phyloP scores from a whole-genome alignment of 495 filamentous ascomycete species.

The Penicillium pulvis region DNA sequence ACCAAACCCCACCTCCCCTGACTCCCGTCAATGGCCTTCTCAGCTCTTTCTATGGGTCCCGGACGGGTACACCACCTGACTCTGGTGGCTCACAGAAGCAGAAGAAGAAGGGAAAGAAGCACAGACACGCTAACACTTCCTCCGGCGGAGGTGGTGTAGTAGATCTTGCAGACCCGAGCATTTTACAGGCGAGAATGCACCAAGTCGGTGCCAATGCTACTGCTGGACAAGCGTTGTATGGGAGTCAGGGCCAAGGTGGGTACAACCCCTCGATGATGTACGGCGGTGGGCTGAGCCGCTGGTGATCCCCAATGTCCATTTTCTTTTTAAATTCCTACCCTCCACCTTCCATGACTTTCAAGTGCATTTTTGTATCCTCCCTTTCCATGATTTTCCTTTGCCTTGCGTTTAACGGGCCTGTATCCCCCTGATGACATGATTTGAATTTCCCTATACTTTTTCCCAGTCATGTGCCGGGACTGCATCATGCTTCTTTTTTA shows the following conservation, averaged over 20 bases:
- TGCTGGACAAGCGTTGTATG: constrained; percentile 82
- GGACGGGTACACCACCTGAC: constrained; percentile 80
- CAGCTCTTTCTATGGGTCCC: constrained; percentile 86
- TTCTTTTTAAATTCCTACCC: constrained; percentile 5
- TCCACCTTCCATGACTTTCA: constrained; percentile 9
- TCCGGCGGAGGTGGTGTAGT: constrained; percentile 97
- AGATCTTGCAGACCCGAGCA: constrained; percentile 99
- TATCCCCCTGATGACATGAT: constrained; percentile 40
- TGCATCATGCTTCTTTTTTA: constrained; percentile 29
- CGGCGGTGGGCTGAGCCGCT: constrained; percentile 69
- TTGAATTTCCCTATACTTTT: constrained; percentile 29
- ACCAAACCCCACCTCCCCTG: constrained; percentile 84
- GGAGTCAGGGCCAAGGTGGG: constrained; percentile 97
- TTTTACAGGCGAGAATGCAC: constrained; percentile 97
- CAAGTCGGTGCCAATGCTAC: constrained; percentile 69
- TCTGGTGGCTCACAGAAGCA: constrained; percentile 79
- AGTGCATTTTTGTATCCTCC: constrained; percentile 14
- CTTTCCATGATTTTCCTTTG: constrained; percentile 19
- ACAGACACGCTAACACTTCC: constrained; percentile 99
- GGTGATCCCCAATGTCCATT: constrained; percentile 53
- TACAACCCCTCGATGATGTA: constrained; percentile 90
- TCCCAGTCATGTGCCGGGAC: constrained; percentile 26
- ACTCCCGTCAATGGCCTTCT: constrained; percentile 85
- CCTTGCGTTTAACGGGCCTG: constrained; percentile 21
- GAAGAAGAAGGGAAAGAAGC: constrained; percentile 99